These are phyloP conservation scores for Phytophthora multivora DNA, from an alignment of 352 stramenopile species.

Conservation along the genomic window DNA sequence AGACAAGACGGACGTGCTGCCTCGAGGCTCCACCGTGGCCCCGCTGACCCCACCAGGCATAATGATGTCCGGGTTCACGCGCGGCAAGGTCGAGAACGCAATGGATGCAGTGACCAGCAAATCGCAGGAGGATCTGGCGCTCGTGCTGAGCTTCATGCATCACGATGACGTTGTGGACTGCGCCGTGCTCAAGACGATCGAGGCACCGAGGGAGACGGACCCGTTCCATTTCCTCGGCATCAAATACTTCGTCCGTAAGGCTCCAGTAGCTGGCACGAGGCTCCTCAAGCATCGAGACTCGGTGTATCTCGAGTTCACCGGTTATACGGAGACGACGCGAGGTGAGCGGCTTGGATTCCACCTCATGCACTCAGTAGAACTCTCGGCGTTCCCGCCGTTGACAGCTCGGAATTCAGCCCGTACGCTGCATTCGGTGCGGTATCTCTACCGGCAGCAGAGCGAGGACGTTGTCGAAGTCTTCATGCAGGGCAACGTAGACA, in stretches of 20 bases:
- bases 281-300: conserved; percentile 24
- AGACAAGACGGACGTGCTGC: conserved; percentile 8
- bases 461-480: conserved; percentile 57
- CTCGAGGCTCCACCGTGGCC: conserved; percentile 5
- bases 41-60: conserved; percentile 18
- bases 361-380: conserved; percentile 49
- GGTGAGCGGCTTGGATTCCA: conserved; percentile 45
- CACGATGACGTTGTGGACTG: conserved; percentile 31
- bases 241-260: conserved; percentile 24
- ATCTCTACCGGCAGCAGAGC: conserved; percentile 53
- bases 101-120: conserved; percentile 42
- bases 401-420: conserved; percentile 11
- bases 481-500: conserved; percentile 42
- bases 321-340: conserved; percentile 27
- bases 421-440: conserved; percentile 33
- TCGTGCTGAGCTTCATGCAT: conserved; percentile 27
- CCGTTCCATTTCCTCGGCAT: conserved; percentile 41
- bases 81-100: conserved; percentile 48
- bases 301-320: conserved; percentile 38
- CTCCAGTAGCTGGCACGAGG: conserved; percentile 5
- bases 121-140: conserved; percentile 45
- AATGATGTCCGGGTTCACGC: conserved; percentile 36
- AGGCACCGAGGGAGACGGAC: conserved; percentile 30
- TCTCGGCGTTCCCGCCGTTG: conserved; percentile 29
- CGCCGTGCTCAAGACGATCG: conserved; percentile 29